Conservation (phyloP, 305 asterid species). For the Fraxinus sp. region DNA sequence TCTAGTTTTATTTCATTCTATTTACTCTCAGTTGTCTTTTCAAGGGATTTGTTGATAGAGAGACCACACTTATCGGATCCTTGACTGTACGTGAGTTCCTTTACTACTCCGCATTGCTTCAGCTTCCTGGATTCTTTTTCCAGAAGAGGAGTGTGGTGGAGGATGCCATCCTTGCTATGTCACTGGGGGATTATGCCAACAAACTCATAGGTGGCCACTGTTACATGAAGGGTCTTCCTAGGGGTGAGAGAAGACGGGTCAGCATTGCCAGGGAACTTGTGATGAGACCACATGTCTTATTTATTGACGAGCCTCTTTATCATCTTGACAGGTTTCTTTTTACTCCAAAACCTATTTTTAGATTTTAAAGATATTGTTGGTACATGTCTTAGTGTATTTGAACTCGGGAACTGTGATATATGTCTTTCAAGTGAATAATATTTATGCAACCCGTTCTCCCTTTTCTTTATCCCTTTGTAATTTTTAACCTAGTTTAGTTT, state of each 20-base stretch:
- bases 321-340: conserved; percentile 88
- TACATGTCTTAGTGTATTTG: background rate
- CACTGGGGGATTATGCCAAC: conserved; percentile 80
- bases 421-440: background rate
- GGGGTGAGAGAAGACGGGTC: conserved; percentile 94
- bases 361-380: background rate
- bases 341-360: background rate
- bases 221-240: conserved; percentile 83
- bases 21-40: conserved; percentile 14
- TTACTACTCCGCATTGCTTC: conserved; percentile 85
- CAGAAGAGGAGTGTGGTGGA: conserved; percentile 77
- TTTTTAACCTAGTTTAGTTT: conserved; percentile 9
- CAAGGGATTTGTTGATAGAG: conserved; percentile 93
- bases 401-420: background rate
- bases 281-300: conserved; percentile 82
- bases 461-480: background rate
- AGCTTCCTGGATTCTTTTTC: conserved; percentile 77
- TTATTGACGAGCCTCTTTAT: conserved; percentile 96
- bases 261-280: conserved; percentile 97
- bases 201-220: conserved; percentile 97
- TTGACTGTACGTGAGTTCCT: conserved; percentile 96
- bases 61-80: conserved; percentile 83
- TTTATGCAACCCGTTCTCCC: background rate
- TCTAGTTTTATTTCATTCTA: background rate
- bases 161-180: conserved; percentile 92